Evolutionary conservation across 1,284 basidiomycete genomes (phyloP), one percentile per base, ranked within the genome.

Genomic region (Trichosporon inkin): DNA sequence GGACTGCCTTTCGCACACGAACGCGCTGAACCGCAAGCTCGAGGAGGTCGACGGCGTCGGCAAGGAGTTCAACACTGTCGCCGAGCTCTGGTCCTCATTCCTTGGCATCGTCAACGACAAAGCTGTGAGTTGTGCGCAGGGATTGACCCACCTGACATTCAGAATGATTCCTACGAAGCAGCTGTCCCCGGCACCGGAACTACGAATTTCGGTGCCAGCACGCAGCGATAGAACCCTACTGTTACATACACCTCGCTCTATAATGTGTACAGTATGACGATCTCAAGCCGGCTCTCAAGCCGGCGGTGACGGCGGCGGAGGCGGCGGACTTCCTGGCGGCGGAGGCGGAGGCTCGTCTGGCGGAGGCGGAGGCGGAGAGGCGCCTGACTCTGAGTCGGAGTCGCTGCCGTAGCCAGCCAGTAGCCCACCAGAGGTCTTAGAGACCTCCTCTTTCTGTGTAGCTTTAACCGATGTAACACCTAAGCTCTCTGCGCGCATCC

Each of bases 41-140:
- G 93, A 97, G 77, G 92, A 96, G 73, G 89, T 92, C 0, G 82
- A 90, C 37, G 88, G 88, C 10, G 94, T 96, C 82, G 92, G 93
- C 5, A 87, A 87, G 64, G 94, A 96, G 80, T 95, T 96, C 74
- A 86, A 88, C 57, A 92, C 89, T 0, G 92, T 96, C 53, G 89
- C 92, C 1, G 81, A 84, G 3, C 81, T 97, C 20, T 97, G 93
- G 93, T 83, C 86, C 53, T 67, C 65, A 58, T 78, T 79, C 64
- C 70, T 68, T 40, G 62, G 64, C 22, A 62, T 76, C 40, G 77
- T 77, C 6, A 61, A 67, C 40, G 71, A 74, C 52, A 74, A 76
- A 61, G 70, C 73, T 60, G 75, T 77, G 35, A 57, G 67, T 55
- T 37, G 8, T 5, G 37, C n/a, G 16, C 19, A 5, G 10, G 16